A percentile compares a stretch with the other conserved stretches of the same genome.
phyloP scores from a whole-genome alignment of 2,329 filamentous ascomycete species.

The Aspergillus caelatus region DNA sequence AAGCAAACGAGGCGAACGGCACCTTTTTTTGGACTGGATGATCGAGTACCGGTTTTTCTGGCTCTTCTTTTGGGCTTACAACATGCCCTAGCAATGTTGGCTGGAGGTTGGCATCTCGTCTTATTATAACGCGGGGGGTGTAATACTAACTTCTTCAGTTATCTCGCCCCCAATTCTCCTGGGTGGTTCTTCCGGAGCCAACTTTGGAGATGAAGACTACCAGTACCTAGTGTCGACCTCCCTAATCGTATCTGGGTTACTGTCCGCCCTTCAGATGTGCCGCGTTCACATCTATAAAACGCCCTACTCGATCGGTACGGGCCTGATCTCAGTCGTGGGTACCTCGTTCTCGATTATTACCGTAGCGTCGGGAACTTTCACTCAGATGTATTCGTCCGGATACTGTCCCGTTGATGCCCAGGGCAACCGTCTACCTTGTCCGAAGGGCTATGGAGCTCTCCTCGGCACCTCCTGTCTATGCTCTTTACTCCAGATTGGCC shows the following conservation, averaged over 20 bases:
- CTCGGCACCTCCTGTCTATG: slow-evolving; percentile 58
- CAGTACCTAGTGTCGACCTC: slow-evolving; percentile 71
- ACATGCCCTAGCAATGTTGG: slow-evolving; percentile 69
- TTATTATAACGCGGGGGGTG: background rate
- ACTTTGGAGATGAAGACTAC: slow-evolving; percentile 57
- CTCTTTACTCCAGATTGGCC: slow-evolving; percentile 60
- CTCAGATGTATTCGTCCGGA: slow-evolving; percentile 66
- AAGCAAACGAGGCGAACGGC: slow-evolving; percentile 60
- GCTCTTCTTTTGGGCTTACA: slow-evolving; percentile 70
- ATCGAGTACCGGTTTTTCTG: slow-evolving; percentile 68
- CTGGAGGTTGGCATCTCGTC: slow-evolving; percentile 41
- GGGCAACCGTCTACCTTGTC: slow-evolving; percentile 64
- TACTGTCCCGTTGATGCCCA: slow-evolving; percentile 61
- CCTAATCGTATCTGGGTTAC: slow-evolving; percentile 67
- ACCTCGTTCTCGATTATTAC: slow-evolving; percentile 70
- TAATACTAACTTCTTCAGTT: slow-evolving; percentile 38
- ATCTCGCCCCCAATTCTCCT: slow-evolving; percentile 69
- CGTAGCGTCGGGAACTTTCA: slow-evolving; percentile 63
- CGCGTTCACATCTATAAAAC: slow-evolving; percentile 65
- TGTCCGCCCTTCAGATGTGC: slow-evolving; percentile 68
- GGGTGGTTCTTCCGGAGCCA: slow-evolving; percentile 57
- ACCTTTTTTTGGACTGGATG: slow-evolving; percentile 71
- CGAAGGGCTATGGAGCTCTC: slow-evolving; percentile 67
- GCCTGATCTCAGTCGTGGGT: slow-evolving; percentile 68
- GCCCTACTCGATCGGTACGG: slow-evolving; percentile 67